Evolutionary conservation across 2,329 filamentous ascomycete species (phyloP).

Genomic region (Apiospora arundinis): DNA sequence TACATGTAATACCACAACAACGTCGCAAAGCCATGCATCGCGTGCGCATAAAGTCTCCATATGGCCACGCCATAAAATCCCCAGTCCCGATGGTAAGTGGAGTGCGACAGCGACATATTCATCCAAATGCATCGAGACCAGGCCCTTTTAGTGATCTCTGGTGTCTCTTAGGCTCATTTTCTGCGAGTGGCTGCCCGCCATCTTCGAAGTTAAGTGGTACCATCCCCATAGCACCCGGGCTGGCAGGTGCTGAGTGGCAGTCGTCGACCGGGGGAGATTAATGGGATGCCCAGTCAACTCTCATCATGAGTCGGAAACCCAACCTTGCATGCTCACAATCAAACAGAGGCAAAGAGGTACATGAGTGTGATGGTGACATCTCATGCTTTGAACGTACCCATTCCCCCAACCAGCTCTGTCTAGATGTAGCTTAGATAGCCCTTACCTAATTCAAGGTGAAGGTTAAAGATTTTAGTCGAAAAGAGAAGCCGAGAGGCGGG

Average conservation of each 20-base stretch:
- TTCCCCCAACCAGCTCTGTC: neutral
- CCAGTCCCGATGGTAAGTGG: neutral
- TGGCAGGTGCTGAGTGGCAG: conserved; percentile 13
- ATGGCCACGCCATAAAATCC: conserved; percentile 5
- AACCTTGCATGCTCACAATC: conserved; percentile 18
- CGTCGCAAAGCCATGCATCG: neutral
- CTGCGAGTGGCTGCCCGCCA: conserved; percentile 5
- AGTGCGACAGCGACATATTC: conserved; percentile 1
- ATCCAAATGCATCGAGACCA: conserved; percentile 5
- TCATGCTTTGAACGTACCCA: neutral
- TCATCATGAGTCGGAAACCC: conserved; percentile 11
- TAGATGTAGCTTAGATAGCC: neutral
- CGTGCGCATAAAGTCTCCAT: conserved; percentile 7
- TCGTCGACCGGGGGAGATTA: conserved; percentile 9
- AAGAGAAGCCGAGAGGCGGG: conserved; percentile 6
- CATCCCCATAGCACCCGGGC: neutral
- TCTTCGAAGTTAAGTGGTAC: conserved; percentile 1
- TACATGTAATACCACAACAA: neutral
- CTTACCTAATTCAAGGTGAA: neutral
- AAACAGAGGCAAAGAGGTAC: neutral
- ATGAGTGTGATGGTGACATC: neutral
- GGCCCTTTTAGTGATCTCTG: neutral
- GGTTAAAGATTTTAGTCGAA: neutral
- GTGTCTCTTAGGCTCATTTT: conserved; percentile 12
- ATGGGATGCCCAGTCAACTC: neutral